Evolutionary conservation across 192 early-diverging fungal genomes (phyloP), one percentile per base, ranked within the genome.

Genomic region (Hyaloraphidium curvatum): DNA sequence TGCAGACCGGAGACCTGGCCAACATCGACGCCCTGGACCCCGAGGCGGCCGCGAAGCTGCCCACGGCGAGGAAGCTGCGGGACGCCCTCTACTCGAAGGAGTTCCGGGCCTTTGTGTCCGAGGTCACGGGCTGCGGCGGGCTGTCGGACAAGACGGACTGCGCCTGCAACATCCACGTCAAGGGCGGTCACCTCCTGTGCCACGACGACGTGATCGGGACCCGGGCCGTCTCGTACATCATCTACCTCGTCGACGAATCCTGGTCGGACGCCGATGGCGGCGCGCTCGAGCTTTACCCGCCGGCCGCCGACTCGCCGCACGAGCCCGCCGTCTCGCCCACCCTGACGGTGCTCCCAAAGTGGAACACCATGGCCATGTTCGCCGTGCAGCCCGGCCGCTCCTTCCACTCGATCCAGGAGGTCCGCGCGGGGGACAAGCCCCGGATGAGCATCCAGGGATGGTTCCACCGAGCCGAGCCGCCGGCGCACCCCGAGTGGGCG

Each of bases 191-290:
- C 54, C 64, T 87, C 25, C 57, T 87, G 17, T 71, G 75, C 26
- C 85, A 87, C 57, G 85, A 87, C 70, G 85, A 87, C 58, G 81
- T 82, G 0, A 87, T 87, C 59, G 81, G 81, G 0, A 75, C 79
- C 35, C 70, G 85, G 3, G 62, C 73, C 3, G 80, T 87, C 13
- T 81, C 79, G 9, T 87, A 72, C 57, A 87, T 87, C 28, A 62
- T 87, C 37, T 87, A 87, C 56, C 55, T 87, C 60, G 69, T 79
- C 1, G 81, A 83, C 54, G 65, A 75, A 2, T 35, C 43, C 17
- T 85, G 82, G 81, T 26, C 58, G n/a, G 64, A 68, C 1, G 60
- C 64, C 39, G 63, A 79, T 31, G 84, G 84, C 30, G 85, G 85
- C 2, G 78, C 77, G 1, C 57, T 87, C 51, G 85, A 87, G 62